phyloP scores from a whole-genome alignment of 495 filamentous ascomycete genomes.

The Penicillium coffeae region DNA sequence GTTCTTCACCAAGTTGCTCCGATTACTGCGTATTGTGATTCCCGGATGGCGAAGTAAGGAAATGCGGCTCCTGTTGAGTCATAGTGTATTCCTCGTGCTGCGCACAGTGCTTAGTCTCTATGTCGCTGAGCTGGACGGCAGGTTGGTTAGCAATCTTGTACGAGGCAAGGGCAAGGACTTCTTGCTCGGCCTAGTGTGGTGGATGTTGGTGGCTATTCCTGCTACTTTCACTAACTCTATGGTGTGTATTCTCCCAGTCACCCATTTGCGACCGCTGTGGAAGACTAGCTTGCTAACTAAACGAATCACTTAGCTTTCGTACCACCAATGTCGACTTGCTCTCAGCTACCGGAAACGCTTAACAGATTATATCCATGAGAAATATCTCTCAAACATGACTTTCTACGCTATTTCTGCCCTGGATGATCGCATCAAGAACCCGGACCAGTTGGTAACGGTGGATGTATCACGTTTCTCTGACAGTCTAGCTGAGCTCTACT shows the following conservation, averaged over 20 bases:
- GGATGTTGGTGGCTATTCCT: constrained; percentile 97
- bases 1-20: constrained; percentile 83
- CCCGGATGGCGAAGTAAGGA: constrained; percentile 89
- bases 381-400: constrained; percentile 92
- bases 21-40: constrained; percentile 79
- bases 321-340: constrained; percentile 92
- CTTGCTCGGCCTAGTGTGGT: constrained; percentile 85
- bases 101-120: constrained; percentile 90
- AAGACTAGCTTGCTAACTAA: constrained; percentile 6
- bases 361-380: constrained; percentile 87
- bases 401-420: constrained; percentile 95
- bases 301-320: constrained; percentile 65
- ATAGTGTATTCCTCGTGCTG: constrained; percentile 82
- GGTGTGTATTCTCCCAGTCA: constrained; percentile 50
- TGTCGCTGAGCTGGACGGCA: constrained; percentile 92
- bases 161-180: constrained; percentile 91
- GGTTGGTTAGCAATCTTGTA: constrained; percentile 84
- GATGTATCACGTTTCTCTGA: constrained; percentile 96
- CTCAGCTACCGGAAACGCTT: constrained; percentile 88
- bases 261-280: constrained; percentile 12
- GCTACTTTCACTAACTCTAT: constrained; percentile 99
- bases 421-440: constrained; percentile 97
- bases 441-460: constrained; percentile 94
- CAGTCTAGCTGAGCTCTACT: constrained; percentile 90
- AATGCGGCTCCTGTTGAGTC: constrained; percentile 75